A percentile compares a stretch with the other conserved stretches of the same genome.
Conservation (phyloP, 192 early-diverging fungal genomes). For the Coemansia biformis region DNA sequence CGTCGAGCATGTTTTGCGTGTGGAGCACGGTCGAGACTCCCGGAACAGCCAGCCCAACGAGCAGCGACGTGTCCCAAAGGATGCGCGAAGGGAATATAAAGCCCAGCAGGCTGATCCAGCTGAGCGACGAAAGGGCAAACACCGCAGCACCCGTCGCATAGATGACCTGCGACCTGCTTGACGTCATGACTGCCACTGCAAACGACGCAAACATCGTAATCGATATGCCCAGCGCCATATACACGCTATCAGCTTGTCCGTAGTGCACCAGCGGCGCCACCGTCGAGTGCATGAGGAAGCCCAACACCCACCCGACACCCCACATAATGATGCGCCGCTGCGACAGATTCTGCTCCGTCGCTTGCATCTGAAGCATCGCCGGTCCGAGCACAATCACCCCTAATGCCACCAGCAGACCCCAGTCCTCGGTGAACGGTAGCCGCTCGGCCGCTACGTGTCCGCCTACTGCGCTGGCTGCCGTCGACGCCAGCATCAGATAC, state of each 20-base stretch:
- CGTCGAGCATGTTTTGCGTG: conserved; percentile 24
- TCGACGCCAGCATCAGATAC: no score
- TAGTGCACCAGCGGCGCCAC: conserved; percentile 6
- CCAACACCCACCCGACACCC: conserved; percentile 4
- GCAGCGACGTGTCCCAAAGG: conserved; percentile 8
- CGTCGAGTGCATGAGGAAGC: conserved; percentile 5
- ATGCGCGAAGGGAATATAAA: conserved; percentile 17
- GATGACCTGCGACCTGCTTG: conserved; percentile 7
- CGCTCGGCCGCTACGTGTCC: no score
- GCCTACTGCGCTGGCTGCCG: no score
- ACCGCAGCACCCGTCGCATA: conserved; percentile 17
- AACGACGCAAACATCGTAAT: conserved; percentile 25
- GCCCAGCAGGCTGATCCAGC: conserved; percentile 12
- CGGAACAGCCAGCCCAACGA: conserved; percentile 7
- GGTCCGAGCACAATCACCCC: neutral
- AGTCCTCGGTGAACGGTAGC: neutral
- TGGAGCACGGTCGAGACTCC: conserved; percentile 31
- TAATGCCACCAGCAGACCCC: conserved; percentile 3
- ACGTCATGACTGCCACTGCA: conserved; percentile 14
- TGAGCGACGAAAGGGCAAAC: conserved; percentile 5
- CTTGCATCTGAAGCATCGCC: conserved; percentile 8
- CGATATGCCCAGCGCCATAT: conserved; percentile 10
- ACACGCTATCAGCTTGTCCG: conserved; percentile 9
- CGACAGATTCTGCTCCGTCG: no score
- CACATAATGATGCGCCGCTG: conserved; percentile 18